Evolutionary conservation across 176 grass and related monocot species (phyloP), one percentile per base, ranked within the genome.

Genomic region (Panicum miliaceum): DNA sequence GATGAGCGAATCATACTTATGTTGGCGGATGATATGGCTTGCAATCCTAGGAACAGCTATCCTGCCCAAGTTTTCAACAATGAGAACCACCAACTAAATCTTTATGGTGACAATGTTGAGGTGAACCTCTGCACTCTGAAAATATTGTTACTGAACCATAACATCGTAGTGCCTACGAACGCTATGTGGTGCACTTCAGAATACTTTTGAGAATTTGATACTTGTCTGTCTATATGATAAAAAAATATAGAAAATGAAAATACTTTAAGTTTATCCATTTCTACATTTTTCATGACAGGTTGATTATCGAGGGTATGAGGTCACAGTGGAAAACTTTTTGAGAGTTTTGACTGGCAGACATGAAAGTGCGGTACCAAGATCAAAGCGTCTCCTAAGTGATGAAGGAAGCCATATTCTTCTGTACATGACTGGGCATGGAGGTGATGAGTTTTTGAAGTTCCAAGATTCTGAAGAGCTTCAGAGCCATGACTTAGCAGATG

Each of bases 1-100:
- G 91, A 99, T 36, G 91, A 99, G 82, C 60, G 93, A 70, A 99
- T 99, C 84, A 94, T 99, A 90, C 93, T 96, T 77, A 99, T 99
- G 96, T 80, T 99, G 81, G 96, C 93, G 18, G 96, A 99, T 77
- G 96, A 99, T 73, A 99, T 99, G 89, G 96, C 91, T 54, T 96
- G 96, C 77, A 99, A 99, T 71, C 76, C 93, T 16, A 90, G 96
- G 84, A 99, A 96, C 76, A 99, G 84, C 73, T 96, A 92, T 81
- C 96, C 96, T 86, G 96, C 96, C 37, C 96, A 96, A 86, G 96
- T 99, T 75, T 99, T 99, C 81, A 99, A 99, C 78, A 96, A 99
- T 84, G 96, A 94, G 84, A 99, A 99, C 84, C 96, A 99, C 78
- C 93, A 96, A 83, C 84, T 99, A 67, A 99, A 99, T 84, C 77